phyloP scores from a whole-genome alignment of 2,329 filamentous ascomycete species.

The Alternaria consortialis region DNA sequence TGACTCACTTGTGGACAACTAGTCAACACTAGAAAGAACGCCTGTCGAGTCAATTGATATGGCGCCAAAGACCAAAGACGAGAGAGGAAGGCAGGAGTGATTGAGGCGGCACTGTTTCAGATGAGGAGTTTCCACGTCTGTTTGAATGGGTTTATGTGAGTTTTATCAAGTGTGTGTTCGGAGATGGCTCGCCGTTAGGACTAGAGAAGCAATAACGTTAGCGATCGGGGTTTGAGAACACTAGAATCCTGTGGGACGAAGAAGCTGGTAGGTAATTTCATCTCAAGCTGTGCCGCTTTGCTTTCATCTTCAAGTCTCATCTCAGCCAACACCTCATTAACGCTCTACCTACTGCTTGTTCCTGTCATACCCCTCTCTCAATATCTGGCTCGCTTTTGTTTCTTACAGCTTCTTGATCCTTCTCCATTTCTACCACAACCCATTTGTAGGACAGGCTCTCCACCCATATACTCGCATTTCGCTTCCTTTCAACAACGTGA shows the following conservation, averaged over 20 bases:
- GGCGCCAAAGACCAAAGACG: too few relatives aligned
- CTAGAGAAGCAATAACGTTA: background rate
- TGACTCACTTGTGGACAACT: background rate
- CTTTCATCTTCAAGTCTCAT: background rate
- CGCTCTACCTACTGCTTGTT: background rate
- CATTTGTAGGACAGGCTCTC: background rate
- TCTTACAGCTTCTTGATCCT: background rate
- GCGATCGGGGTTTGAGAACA: background rate
- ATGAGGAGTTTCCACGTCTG: too few relatives aligned
- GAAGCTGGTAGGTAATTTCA: background rate
- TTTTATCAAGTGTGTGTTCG: too few relatives aligned
- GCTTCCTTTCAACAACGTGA: background rate
- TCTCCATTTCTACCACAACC: slow-evolving; percentile 1
- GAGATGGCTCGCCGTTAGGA: too few relatives aligned
- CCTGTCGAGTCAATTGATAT: too few relatives aligned
- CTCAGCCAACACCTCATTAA: background rate
- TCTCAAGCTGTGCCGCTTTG: background rate
- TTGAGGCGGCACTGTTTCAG: too few relatives aligned
- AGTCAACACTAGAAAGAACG: background rate
- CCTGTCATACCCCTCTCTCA: background rate
- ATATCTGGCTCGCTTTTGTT: background rate
- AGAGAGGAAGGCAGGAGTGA: background rate
- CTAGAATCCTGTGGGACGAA: background rate
- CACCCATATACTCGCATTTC: background rate
- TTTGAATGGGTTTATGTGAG: too few relatives aligned